A percentile compares a stretch with the other conserved stretches of the same genome.
phyloP scores from a whole-genome alignment of 352 stramenopile genomes.

The Phytophthora constricta region DNA sequence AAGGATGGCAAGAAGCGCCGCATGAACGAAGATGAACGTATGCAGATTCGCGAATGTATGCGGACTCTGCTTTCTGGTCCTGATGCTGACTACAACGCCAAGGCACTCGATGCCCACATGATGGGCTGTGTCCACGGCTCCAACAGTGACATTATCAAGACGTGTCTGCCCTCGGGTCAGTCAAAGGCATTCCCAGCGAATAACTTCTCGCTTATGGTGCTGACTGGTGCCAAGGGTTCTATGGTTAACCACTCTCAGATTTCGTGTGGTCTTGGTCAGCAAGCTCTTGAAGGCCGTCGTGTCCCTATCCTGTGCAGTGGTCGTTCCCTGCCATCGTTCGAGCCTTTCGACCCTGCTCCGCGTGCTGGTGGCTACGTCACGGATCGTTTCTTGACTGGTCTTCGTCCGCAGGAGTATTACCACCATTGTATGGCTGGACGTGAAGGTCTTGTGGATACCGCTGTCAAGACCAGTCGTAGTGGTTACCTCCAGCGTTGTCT shows the following conservation, averaged over 20 bases:
- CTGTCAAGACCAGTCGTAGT: conserved; percentile 99
- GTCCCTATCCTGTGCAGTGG: conserved; percentile 98
- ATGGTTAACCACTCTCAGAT: conserved; percentile 99
- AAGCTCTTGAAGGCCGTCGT: conserved; percentile 98
- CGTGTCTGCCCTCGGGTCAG: conserved; percentile 97
- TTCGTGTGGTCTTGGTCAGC: conserved; percentile 98
- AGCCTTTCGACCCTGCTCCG: conserved; percentile 97
- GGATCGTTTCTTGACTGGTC: conserved; percentile 99
- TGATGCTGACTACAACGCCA: conserved; percentile 76
- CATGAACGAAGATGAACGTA: conserved; percentile 85
- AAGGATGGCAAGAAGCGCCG: conserved; percentile 71
- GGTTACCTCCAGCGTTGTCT: conserved; percentile 99
- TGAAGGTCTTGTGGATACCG: conserved; percentile 98
- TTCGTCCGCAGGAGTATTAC: conserved; percentile 99
- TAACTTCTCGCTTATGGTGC: conserved; percentile 99
- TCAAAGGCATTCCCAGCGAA: conserved; percentile 98
- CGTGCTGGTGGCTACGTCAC: conserved; percentile 99
- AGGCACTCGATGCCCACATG: conserved; percentile 89
- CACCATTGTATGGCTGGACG: conserved; percentile 99
- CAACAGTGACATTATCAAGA: conserved; percentile 99
- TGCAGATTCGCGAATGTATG: conserved; percentile 79
- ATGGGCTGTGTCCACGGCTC: conserved; percentile 90
- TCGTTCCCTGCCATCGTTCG: conserved; percentile 98
- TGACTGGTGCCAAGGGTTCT: conserved; percentile 99
- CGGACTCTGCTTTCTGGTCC: conserved; percentile 71